Base-by-base conservation (phyloP, 148 eudicot species). In the Cornus florida region DNA sequence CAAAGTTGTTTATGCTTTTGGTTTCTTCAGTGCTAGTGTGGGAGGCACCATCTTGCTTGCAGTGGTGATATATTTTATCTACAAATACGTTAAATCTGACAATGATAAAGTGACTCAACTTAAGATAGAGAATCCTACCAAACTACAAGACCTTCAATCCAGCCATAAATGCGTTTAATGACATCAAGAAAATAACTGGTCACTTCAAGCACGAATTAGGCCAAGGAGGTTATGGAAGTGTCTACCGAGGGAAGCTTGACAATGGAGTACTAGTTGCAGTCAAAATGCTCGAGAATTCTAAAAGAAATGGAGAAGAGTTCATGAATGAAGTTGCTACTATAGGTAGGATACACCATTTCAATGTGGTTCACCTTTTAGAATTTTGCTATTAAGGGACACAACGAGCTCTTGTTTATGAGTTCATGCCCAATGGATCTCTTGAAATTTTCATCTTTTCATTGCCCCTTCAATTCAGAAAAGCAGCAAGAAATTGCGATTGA, bases 361-460 rank as follows among this genome's bases (percentile, higher is more conserved):
- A 53, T 17, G 19, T 53, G 19, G 59, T 53, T 53, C 59, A 13
- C 4, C 59, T 53, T 53, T 16, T 53, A 53, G 59, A 17, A 12
- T 53, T 53, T 53, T 53, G 59, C 59, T 12, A 53, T 14, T 17
- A 53, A 53, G 59, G 59, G 59, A 53, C 59, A 53, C 59, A 16
- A 53, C 59, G 59, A 1, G 59, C 59, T 53, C 59, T 53, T 11
- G 59, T 53, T 3, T 53, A 53, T 7, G 32, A 65, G 31, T 65
- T 65, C 68, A 65, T 65, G 68, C 68, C 68, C 28, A 65, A 22
- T 22, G 68, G 68, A 65, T 65, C 68, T 4, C 68, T 65, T 22
- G 68, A 65, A 22, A 0, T 23, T 65, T 32, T 23, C 68, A 65
- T 17, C 2, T 53, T 17, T 1, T 28, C 28, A 28, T 28, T 28